A percentile compares a stretch with the other conserved stretches of the same genome.
phyloP scores from a whole-genome alignment of 345 rosid species.

The Microthlaspi erraticum region DNA sequence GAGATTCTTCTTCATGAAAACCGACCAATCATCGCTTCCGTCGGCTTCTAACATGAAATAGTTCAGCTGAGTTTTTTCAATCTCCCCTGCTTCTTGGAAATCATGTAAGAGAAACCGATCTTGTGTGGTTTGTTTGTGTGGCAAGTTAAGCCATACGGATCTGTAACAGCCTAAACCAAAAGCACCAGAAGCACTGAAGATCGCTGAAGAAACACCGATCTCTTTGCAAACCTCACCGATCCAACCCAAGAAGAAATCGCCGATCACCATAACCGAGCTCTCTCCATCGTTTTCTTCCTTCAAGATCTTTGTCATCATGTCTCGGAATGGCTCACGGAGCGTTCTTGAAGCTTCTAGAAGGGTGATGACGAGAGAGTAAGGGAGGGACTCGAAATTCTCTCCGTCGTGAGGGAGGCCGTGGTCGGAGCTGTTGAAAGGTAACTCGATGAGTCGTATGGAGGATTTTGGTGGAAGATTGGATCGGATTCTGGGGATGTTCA shows the following conservation, averaged over 20 bases:
- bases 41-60: constrained; percentile 51
- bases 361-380: constrained; percentile 58
- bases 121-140: constrained; percentile 40
- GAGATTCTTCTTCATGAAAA: constrained; percentile 48
- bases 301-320: constrained; percentile 35
- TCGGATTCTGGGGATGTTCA: constrained; percentile 55
- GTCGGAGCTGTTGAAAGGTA: constrained; percentile 65
- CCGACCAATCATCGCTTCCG: constrained; percentile 62
- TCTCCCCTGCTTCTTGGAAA: constrained; percentile 57
- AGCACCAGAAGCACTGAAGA: constrained; percentile 51
- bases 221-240: constrained; percentile 57
- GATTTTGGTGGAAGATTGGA: constrained; percentile 59
- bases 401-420: constrained; percentile 72
- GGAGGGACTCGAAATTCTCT: constrained; percentile 71
- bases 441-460: constrained; percentile 57
- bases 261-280: constrained; percentile 52
- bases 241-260: constrained; percentile 76
- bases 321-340: constrained; percentile 52
- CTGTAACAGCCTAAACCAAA: constrained; percentile 59
- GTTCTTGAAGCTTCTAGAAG: constrained; percentile 66
- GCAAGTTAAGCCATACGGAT: constrained; percentile 61
- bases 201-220: constrained; percentile 55
- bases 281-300: constrained; percentile 12
- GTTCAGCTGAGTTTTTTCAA: constrained; percentile 58
- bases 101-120: constrained; percentile 57